Percentiles rank a stretch among this genome's conserved stretches.
phyloP scores from a whole-genome alignment of 2,329 filamentous ascomycete species.

The Scolecobasidium constrictum region DNA sequence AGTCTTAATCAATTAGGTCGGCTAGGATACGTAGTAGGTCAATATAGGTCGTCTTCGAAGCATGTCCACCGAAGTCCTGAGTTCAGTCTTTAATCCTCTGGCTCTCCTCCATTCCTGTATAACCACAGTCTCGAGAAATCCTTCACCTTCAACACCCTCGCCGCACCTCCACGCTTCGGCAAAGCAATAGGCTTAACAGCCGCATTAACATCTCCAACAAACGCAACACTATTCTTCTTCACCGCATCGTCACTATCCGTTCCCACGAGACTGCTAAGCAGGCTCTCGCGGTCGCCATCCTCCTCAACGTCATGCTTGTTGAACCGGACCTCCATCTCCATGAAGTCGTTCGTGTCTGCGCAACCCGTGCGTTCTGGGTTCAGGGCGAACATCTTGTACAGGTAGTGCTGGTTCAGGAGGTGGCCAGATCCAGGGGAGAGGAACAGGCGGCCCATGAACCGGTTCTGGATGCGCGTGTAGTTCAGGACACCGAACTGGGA shows the following conservation, averaged over 20 bases:
- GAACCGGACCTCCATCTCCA: conserved; percentile 45
- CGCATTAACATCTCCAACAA: conserved; percentile 14
- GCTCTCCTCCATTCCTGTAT: conserved; percentile 49
- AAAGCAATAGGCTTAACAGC: conserved; percentile 4
- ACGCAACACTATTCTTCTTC: conserved; percentile 15
- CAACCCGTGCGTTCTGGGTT: conserved; percentile 35
- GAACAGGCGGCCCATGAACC: conserved; percentile 39
- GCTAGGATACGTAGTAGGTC: no score
- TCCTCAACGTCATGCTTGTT: conserved; percentile 30
- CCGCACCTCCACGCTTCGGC: not conserved
- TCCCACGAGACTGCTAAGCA: conserved; percentile 18
- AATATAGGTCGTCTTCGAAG: no score
- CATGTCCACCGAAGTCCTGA: no score
- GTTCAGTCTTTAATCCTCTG: no score
- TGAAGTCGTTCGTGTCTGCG: conserved; percentile 44
- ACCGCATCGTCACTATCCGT: conserved; percentile 10
- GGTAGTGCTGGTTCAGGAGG: conserved; percentile 46
- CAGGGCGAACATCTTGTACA: conserved; percentile 50
- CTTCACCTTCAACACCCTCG: conserved; percentile 39
- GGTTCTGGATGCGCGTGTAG: conserved; percentile 44
- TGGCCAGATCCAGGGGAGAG: conserved; percentile 24
- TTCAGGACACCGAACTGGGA: conserved; percentile 63
- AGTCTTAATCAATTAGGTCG: no score
- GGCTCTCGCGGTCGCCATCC: conserved; percentile 20
- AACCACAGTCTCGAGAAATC: conserved; percentile 52